These are phyloP conservation scores for Entomortierella beljakovae DNA, from an alignment of 192 early-diverging fungal genomes.

Conservation along the genomic window DNA sequence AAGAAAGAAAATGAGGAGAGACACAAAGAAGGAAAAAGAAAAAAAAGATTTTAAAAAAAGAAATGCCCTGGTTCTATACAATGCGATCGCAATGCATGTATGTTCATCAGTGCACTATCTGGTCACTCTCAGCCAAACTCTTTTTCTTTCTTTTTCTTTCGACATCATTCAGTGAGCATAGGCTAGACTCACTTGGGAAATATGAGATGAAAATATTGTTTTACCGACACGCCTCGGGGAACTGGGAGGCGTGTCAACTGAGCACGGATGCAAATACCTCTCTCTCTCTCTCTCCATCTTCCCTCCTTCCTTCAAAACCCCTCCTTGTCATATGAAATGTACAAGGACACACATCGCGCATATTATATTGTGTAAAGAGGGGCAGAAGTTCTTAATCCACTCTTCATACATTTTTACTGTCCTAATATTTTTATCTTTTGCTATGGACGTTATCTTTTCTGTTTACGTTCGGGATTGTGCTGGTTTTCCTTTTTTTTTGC, in stretches of 20 bases:
- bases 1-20: neutral
- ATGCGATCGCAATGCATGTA: too few species aligned
- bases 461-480: too few species aligned
- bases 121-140: too few species aligned
- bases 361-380: neutral
- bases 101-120: too few species aligned
- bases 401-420: neutral
- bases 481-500: neutral
- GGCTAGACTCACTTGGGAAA: neutral
- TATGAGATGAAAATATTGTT: neutral
- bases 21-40: neutral
- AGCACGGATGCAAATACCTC: neutral
- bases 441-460: too few species aligned
- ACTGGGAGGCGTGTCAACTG: neutral
- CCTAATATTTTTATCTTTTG: too few species aligned
- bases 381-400: neutral
- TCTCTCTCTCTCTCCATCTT: too few species aligned
- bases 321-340: neutral
- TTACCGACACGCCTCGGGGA: neutral
- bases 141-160: neutral
- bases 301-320: too few species aligned
- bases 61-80: too few species aligned
- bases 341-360: neutral
- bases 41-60: neutral
- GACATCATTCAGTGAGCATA: neutral